Evolutionary conservation across 768 basidiomycete genomes (phyloP).

Genomic region (Naganishia kalamii): DNA sequence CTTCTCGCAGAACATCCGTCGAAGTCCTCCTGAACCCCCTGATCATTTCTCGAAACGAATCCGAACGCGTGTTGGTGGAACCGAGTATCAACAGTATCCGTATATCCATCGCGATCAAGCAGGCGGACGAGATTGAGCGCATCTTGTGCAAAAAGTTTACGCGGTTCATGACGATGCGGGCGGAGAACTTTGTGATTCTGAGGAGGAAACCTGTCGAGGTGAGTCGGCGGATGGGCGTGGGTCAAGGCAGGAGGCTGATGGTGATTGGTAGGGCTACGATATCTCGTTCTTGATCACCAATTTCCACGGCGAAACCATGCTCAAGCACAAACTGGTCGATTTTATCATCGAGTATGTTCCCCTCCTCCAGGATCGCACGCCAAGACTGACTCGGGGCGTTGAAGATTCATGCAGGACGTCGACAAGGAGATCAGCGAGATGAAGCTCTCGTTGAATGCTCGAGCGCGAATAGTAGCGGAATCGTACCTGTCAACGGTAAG

Average conservation of each 20-base stretch:
- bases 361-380: neutral
- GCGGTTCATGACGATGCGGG: slow-evolving; percentile 97
- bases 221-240: slow-evolving; percentile 37
- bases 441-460: slow-evolving; percentile 92
- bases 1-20: slow-evolving; percentile 63
- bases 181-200: slow-evolving; percentile 93
- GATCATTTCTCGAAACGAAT: slow-evolving; percentile 91
- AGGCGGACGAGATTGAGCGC: slow-evolving; percentile 96
- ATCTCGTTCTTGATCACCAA: slow-evolving; percentile 98
- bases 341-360: slow-evolving; percentile 88
- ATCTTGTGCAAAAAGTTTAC: slow-evolving; percentile 98
- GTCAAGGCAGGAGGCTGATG: neutral
- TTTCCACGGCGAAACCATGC: slow-evolving; percentile 92
- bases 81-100: slow-evolving; percentile 95
- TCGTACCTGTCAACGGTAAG: slow-evolving; percentile 61
- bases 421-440: slow-evolving; percentile 99
- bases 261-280: slow-evolving; percentile 72
- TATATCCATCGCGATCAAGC: slow-evolving; percentile 96
- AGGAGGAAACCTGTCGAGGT: slow-evolving; percentile 88
- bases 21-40: slow-evolving; percentile 92
- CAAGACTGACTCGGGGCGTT: neutral
- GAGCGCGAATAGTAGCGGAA: slow-evolving; percentile 94
- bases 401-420: slow-evolving; percentile 84
- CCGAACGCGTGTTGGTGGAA: slow-evolving; percentile 94
- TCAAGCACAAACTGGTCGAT: slow-evolving; percentile 99